Percentiles rank a stretch among this genome's conserved stretches.
Conservation (phyloP, 2,329 filamentous ascomycete species). For the Aspergillus unguis region DNA sequence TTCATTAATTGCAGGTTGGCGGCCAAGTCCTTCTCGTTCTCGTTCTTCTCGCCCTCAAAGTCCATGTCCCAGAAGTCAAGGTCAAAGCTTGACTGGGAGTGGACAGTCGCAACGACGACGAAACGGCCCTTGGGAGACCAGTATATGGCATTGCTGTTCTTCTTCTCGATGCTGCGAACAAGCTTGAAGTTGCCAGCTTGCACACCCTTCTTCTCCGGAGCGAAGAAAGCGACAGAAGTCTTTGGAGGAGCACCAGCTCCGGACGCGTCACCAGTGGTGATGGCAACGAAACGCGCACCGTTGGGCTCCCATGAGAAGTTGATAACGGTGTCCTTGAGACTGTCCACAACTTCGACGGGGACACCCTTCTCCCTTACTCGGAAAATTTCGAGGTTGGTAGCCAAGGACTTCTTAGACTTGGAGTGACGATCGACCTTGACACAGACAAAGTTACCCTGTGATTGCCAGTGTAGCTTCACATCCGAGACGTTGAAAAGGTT, state of each 20-base stretch:
- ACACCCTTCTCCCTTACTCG: slow-evolving; percentile 96
- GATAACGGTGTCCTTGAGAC: slow-evolving; percentile 96
- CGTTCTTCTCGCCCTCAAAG: slow-evolving; percentile 94
- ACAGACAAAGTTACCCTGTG: slow-evolving; percentile 86
- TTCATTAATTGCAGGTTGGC: slow-evolving; percentile 96
- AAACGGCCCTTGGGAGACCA: slow-evolving; percentile 96
- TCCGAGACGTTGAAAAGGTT: slow-evolving; percentile 98
- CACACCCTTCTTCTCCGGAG: slow-evolving; percentile 88
- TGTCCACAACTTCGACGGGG: slow-evolving; percentile 95
- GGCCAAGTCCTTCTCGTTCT: slow-evolving; percentile 87
- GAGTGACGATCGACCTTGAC: slow-evolving; percentile 99
- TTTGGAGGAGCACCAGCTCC: slow-evolving; percentile 84
- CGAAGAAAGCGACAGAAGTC: slow-evolving; percentile 94
- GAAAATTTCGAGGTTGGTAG: slow-evolving; percentile 98
- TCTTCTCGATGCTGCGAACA: slow-evolving; percentile 92
- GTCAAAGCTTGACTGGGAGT: slow-evolving; percentile 89
- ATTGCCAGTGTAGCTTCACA: slow-evolving; percentile 98
- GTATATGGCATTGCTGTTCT: slow-evolving; percentile 99
- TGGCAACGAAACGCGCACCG: slow-evolving; percentile 94
- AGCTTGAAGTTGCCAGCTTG: slow-evolving; percentile 92
- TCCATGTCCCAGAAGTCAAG: slow-evolving; percentile 98
- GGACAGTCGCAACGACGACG: slow-evolving; percentile 87
- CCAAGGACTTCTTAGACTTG: slow-evolving; percentile 97
- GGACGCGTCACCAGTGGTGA: slow-evolving; percentile 83
- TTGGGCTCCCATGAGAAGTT: slow-evolving; percentile 99